Base-by-base conservation (phyloP, 768 basidiomycete genomes). In the Daedaleopsis nitida region DNA sequence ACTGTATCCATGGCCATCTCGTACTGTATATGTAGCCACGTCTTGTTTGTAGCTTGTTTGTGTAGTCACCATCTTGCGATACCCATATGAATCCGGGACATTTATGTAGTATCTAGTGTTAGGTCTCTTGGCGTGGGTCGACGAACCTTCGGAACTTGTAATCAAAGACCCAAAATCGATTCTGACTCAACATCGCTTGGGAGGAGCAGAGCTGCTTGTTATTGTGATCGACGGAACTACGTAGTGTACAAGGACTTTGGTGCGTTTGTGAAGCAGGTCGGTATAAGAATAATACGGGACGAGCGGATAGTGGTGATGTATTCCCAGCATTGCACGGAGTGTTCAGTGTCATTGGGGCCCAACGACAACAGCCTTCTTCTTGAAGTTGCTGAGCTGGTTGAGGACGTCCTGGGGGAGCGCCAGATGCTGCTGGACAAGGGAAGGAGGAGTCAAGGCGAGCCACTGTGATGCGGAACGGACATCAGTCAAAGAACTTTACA, bases 371-470 rank as follows among this genome's bases (percentile, higher is more conserved):
- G 55, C 55, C 52, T 64, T 64, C 1, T 52, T 58, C 59, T 60
- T 49, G 47, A 49, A 49, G 11, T 49, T 83, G 62, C 75, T 81
- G 42, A 88, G 72, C 6, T 77, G 73, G 7, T 75, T 70, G 47
- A 88, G 80, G 9, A 78, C 75, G 12, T 79, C 81, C n/a, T 84
- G 80, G 2, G 79, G 78, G 48, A 88, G 64, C 34, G 76, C 76
- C 13, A 88, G 78, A 62, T 87, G 83, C 0, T 82, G 83, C 66
- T 85, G 83, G 27, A 88, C 85, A 9, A 88, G 76, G 21, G 76
- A 76, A 1, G 80, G 82, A 1, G 86, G 86, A 0, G 82, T 84
- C 48, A 86, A 68, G 0, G 86, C 84, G 12, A 87, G 74, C 86
- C 86, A 87, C 66, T 86, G 80, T 3, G 17, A 8, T 19, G 12